Base-by-base conservation (phyloP, 2,329 filamentous ascomycete genomes). In the Pestalotiopsis sp. region DNA sequence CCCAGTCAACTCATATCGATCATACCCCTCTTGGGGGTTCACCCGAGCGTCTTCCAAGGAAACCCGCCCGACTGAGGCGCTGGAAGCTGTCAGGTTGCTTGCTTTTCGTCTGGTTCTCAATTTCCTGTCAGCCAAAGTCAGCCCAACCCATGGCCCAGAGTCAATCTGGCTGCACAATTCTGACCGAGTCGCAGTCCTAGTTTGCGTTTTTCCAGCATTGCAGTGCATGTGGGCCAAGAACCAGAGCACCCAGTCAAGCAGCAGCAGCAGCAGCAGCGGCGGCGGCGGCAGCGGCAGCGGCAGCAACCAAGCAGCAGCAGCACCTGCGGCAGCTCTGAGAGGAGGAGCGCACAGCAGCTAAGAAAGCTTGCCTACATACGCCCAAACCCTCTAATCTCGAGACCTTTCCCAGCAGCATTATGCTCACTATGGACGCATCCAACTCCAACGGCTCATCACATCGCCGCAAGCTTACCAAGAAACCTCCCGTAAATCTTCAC, bases 381-480 rank as follows among this genome's bases (percentile, higher is more conserved):
- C 27, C 57, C 23, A 59, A 36, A 59, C 23, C 57, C 57, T 59
- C 27, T 59, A 59, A 59, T n/a, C 17, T 52, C 17, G 14, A n/a
- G 20, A 20, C 45, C 45, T 52, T n/a, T 20, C n/a, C 45, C 20
- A 17, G 17, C 45, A 36, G 57, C 59, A 62, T 62, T 20, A 86
- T 86, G 84, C 84, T 86, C 78, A 79, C 78, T 77, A 81, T 79
- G 45, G 45, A 65, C 68, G 69, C 59, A 62, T 62, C 58, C 68
- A 69, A 63, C 69, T 69, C 69, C 62, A 69, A 67, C 68, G 66
- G 66, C 66, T 81, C 75, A 75, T 85, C 84, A 70, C 83, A 87
- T 72, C 88, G 89, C 80, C 87, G 88, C 80, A 85, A 82, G 78
- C 86, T 91, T 73, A 87, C 87, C 77, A 91, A 91, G 83, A 89